Percentiles rank a stretch among this genome's conserved stretches.
phyloP scores from a whole-genome alignment of 306 rosid species.

The Medicago lupulina region DNA sequence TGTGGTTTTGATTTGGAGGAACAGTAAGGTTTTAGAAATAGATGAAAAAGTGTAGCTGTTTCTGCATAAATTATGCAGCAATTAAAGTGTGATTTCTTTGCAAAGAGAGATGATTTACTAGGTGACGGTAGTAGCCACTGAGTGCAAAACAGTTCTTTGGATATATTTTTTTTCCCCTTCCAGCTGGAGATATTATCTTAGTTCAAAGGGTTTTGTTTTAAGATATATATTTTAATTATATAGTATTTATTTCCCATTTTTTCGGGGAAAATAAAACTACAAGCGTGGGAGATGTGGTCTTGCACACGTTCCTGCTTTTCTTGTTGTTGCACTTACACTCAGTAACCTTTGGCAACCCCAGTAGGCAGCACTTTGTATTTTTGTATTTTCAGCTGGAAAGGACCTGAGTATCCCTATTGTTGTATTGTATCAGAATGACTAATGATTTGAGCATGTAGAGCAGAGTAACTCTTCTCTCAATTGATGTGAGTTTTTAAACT shows the following conservation, averaged over 20 bases:
- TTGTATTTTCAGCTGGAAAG: background rate
- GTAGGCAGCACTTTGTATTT: too few species aligned
- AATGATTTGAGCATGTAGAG: background rate
- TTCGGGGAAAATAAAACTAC: too few species aligned
- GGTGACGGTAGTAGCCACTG: background rate
- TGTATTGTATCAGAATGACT: background rate
- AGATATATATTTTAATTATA: background rate
- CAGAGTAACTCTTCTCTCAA: background rate
- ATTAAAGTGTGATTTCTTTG: background rate
- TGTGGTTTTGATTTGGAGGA: background rate
- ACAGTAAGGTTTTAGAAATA: background rate
- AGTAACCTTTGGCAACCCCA: too few species aligned
- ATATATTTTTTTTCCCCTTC: background rate
- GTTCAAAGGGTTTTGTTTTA: background rate
- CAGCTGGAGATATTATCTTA: conserved; percentile 1
- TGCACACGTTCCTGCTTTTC: too few species aligned
- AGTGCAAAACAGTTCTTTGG: background rate
- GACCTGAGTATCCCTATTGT: background rate
- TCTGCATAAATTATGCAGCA: background rate
- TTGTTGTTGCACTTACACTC: too few species aligned
- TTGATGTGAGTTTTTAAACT: background rate
- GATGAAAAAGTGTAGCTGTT: too few species aligned
- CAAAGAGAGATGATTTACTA: background rate
- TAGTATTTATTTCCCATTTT: too few species aligned
- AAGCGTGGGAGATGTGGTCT: too few species aligned